These are phyloP conservation scores for Leptomonas seymouri DNA, from an alignment of 208 protist species.

Conservation along the genomic window DNA sequence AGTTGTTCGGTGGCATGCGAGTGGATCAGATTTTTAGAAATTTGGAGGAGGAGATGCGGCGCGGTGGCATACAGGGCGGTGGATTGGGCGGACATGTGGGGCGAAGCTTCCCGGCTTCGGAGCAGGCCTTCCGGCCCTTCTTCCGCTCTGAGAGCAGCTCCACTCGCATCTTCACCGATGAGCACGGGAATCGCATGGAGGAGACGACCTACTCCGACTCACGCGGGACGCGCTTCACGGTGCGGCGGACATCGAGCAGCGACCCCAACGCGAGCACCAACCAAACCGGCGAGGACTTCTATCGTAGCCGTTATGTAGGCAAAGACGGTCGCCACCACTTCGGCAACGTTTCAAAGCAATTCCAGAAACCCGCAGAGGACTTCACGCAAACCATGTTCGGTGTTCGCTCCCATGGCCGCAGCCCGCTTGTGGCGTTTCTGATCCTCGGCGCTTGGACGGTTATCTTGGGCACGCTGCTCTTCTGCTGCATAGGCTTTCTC, in stretches of 20 bases:
- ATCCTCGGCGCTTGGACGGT: conserved; percentile 67
- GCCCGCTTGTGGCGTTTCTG: conserved; percentile 69
- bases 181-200: conserved; percentile 84
- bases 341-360: conserved; percentile 56
- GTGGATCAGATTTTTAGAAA: conserved; percentile 89
- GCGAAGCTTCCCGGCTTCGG: conserved; percentile 33
- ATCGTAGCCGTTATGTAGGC: conserved; percentile 38
- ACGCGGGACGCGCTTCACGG: conserved; percentile 66
- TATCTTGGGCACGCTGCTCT: conserved; percentile 58
- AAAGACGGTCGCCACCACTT: conserved; percentile 65
- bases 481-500: conserved; percentile 54
- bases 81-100: conserved; percentile 43
- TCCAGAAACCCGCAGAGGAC: conserved; percentile 48
- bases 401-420: conserved; percentile 74
- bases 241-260: conserved; percentile 61
- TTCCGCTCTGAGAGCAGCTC: conserved; percentile 49
- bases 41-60: conserved; percentile 78
- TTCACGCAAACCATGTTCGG: conserved; percentile 70
- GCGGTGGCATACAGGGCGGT: conserved; percentile 31
- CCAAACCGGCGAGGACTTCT: conserved; percentile 63
- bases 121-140: conserved; percentile 71
- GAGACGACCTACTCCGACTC: conserved; percentile 75
- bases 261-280: conserved; percentile 77
- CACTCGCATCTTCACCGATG: conserved; percentile 63
- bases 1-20: conserved; percentile 86